phyloP scores from a whole-genome alignment of 768 basidiomycete genomes.

The Postia placenta region DNA sequence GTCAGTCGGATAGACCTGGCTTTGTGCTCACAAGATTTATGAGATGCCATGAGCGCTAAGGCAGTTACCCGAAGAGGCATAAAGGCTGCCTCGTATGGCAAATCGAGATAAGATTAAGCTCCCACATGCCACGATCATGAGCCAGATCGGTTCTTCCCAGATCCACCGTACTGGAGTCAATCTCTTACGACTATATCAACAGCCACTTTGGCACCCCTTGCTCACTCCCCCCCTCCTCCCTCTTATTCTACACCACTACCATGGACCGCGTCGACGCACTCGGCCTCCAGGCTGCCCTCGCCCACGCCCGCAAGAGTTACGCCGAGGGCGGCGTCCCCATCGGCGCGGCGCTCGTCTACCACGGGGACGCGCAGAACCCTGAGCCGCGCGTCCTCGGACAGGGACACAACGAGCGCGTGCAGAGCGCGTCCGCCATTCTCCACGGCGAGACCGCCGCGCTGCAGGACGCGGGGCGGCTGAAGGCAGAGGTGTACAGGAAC shows the following conservation, averaged over 20 bases:
- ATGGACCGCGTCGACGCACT: constrained; percentile 10
- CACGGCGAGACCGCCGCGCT: constrained; percentile 46
- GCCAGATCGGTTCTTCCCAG: too few species aligned
- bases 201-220: too few species aligned
- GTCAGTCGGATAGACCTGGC: too few species aligned
- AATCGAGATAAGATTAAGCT: too few species aligned
- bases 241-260: background rate
- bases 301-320: constrained; percentile 41
- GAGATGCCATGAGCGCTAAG: too few species aligned
- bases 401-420: constrained; percentile 40
- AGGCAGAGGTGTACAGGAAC: constrained; percentile 37
- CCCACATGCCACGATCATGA: too few species aligned
- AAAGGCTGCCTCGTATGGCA: too few species aligned
- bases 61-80: too few species aligned
- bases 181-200: too few species aligned
- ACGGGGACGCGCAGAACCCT: constrained; percentile 5
- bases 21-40: too few species aligned
- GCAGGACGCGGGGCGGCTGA: constrained; percentile 47
- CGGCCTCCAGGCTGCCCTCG: constrained; percentile 27
- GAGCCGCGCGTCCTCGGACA: constrained; percentile 30
- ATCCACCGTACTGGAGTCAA: too few species aligned
- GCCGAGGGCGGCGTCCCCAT: constrained; percentile 59
- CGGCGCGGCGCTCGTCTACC: constrained; percentile 41
- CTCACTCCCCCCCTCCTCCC: background rate
- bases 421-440: constrained; percentile 34